phyloP scores from a whole-genome alignment of 805 yeast species.

The Sugiyamaella smithiae region DNA sequence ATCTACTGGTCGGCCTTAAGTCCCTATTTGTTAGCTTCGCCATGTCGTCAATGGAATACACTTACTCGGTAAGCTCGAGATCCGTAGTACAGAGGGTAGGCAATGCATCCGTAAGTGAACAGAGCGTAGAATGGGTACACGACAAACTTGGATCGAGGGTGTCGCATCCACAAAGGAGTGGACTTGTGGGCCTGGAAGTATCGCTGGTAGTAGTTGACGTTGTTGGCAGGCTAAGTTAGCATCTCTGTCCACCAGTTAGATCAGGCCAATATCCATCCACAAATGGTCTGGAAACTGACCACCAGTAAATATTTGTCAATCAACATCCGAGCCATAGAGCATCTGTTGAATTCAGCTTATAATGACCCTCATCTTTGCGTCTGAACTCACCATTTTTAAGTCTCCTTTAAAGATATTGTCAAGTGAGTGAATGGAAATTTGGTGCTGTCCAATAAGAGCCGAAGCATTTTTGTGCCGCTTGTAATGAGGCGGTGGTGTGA shows the following conservation, averaged over 20 bases:
- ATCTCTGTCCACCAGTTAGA: too few relatives aligned
- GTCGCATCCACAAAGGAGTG: constrained; percentile 41
- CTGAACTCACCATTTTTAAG: background rate
- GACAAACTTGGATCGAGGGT: constrained; percentile 66
- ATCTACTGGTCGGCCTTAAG: background rate
- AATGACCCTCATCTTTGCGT: too few relatives aligned
- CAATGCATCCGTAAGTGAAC: constrained; percentile 60
- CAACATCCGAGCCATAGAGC: too few relatives aligned
- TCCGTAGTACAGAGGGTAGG: constrained; percentile 62
- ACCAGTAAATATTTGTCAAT: too few relatives aligned
- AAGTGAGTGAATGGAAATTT: background rate
- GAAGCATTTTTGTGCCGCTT: background rate
- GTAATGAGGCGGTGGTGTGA: constrained; percentile 2
- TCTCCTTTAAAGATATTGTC: background rate
- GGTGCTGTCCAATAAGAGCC: background rate
- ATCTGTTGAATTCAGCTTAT: too few relatives aligned
- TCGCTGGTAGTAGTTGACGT: constrained; percentile 35
- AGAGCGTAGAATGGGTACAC: constrained; percentile 78
- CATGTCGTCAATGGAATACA: constrained; percentile 1
- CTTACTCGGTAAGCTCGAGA: constrained; percentile 56
- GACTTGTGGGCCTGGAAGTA: constrained; percentile 36
- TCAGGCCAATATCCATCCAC: too few relatives aligned
- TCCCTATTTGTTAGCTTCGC: background rate
- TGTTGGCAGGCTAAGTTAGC: constrained; percentile 24
- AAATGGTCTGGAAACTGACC: too few relatives aligned